Evolutionary conservation across 1,139 yeast species (phyloP).

Genomic region (Ogataea hybrid): DNA sequence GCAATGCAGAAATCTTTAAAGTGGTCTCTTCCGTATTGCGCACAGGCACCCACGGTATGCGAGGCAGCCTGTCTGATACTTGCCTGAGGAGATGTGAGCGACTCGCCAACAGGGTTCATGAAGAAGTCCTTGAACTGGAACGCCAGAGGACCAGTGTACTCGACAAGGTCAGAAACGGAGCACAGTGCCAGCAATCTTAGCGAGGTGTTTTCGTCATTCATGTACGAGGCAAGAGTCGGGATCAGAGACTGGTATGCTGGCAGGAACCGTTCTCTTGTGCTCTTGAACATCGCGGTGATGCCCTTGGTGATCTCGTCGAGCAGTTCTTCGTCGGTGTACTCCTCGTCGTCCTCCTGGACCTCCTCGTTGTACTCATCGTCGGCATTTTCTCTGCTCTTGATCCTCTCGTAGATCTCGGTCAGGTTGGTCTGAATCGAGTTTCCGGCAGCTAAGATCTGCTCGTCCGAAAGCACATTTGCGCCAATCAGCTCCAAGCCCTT

Average conservation of each 20-base stretch:
- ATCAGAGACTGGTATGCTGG: constrained; percentile 57
- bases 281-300: constrained; percentile 70
- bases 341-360: constrained; percentile 76
- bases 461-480: constrained; percentile 52
- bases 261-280: constrained; percentile 56
- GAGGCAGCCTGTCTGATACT: constrained; percentile 87
- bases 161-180: constrained; percentile 76
- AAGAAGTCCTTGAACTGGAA: constrained; percentile 63
- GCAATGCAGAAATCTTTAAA: constrained; percentile 66
- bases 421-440: constrained; percentile 61
- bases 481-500: constrained; percentile 71
- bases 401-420: constrained; percentile 67
- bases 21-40: constrained; percentile 68
- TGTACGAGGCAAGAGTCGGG: constrained; percentile 53
- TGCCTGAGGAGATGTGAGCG: constrained; percentile 66
- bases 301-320: constrained; percentile 83
- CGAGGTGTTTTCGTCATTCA: constrained; percentile 65
- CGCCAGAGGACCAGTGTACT: constrained; percentile 71
- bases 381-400: constrained; percentile 64
- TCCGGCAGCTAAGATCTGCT: constrained; percentile 58
- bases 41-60: constrained; percentile 81
- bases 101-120: constrained; percentile 58
- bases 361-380: constrained; percentile 78
- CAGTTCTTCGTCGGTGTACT: constrained; percentile 85
- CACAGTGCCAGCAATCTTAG: constrained; percentile 78